Percentiles rank a stretch among this genome's conserved stretches.
Evolutionary conservation across 768 basidiomycete genomes (phyloP).

Genomic region (Lactarius sanguifluus): DNA sequence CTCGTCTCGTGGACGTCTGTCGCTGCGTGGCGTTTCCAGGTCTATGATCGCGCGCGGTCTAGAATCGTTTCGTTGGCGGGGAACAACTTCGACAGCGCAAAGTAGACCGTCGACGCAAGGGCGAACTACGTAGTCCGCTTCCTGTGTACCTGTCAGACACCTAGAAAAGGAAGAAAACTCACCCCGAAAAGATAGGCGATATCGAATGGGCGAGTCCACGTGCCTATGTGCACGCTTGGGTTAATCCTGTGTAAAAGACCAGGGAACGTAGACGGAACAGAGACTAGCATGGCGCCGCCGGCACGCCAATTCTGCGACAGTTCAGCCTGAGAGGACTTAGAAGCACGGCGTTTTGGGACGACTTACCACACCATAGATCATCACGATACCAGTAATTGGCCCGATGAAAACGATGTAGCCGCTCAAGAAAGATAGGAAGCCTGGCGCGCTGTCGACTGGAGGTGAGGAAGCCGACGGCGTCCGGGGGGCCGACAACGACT

Average conservation of each 20-base stretch:
- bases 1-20: background rate
- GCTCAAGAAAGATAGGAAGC: conserved; percentile 74
- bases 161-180: conserved; percentile 14
- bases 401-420: conserved; percentile 87
- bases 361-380: conserved; percentile 64
- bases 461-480: background rate
- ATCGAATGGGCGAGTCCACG: conserved; percentile 58
- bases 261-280: conserved; percentile 70
- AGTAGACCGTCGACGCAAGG: conserved; percentile 24
- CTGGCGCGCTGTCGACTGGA: conserved; percentile 44
- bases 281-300: conserved; percentile 59
- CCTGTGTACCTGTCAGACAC: background rate
- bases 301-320: conserved; percentile 78
- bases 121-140: conserved; percentile 12
- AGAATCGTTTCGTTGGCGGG: conserved; percentile 25
- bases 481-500: conserved; percentile 34
- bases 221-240: conserved; percentile 58
- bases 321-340: background rate
- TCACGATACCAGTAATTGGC: conserved; percentile 78
- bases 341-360: conserved; percentile 4
- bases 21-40: background rate
- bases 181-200: conserved; percentile 79
- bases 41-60: conserved; percentile 19
- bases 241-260: conserved; percentile 79
- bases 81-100: conserved; percentile 21